phyloP scores from a whole-genome alignment of 2,329 filamentous ascomycete species.

The Xylariaceae sp. region DNA sequence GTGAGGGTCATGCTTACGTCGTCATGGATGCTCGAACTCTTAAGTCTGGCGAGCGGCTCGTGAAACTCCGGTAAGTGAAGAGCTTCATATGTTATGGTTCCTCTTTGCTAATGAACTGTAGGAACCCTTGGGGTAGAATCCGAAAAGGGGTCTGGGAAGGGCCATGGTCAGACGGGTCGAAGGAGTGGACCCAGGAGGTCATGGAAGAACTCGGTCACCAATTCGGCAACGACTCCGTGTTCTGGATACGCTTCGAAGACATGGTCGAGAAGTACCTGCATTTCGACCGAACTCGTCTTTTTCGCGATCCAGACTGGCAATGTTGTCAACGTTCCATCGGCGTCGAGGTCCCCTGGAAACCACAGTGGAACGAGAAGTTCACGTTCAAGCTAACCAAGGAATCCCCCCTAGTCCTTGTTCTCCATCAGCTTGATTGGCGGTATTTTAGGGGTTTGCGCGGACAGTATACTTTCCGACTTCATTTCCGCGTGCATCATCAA shows the following conservation, averaged over 20 bases:
- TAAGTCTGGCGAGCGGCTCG: slow-evolving; percentile 48
- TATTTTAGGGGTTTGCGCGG: slow-evolving; percentile 59
- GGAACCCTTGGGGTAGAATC: slow-evolving; percentile 56
- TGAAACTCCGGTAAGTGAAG: slow-evolving; percentile 43
- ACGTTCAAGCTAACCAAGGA: slow-evolving; percentile 51
- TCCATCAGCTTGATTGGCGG: slow-evolving; percentile 57
- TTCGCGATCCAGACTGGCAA: slow-evolving; percentile 53
- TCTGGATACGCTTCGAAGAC: slow-evolving; percentile 60
- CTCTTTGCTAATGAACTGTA: slow-evolving; percentile 21
- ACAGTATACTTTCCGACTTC: slow-evolving; percentile 49
- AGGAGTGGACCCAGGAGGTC: slow-evolving; percentile 56
- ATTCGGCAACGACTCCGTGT: slow-evolving; percentile 58
- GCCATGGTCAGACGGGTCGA: slow-evolving; percentile 54
- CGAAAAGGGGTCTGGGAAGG: slow-evolving; percentile 57
- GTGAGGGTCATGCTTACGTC: slow-evolving; percentile 55
- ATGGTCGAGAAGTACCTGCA: slow-evolving; percentile 57
- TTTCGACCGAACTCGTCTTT: slow-evolving; percentile 58
- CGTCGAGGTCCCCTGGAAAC: slow-evolving; percentile 57
- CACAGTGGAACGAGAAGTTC: slow-evolving; percentile 58
- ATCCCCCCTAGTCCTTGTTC: slow-evolving; percentile 53
- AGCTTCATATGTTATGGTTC: not conserved
- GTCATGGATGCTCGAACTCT: slow-evolving; percentile 54
- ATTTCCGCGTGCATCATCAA: slow-evolving; percentile 48
- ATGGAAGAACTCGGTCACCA: slow-evolving; percentile 53
- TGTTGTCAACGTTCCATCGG: slow-evolving; percentile 57